Conservation (phyloP, 306 rosid genomes). For the Citrullus colocynthis region DNA sequence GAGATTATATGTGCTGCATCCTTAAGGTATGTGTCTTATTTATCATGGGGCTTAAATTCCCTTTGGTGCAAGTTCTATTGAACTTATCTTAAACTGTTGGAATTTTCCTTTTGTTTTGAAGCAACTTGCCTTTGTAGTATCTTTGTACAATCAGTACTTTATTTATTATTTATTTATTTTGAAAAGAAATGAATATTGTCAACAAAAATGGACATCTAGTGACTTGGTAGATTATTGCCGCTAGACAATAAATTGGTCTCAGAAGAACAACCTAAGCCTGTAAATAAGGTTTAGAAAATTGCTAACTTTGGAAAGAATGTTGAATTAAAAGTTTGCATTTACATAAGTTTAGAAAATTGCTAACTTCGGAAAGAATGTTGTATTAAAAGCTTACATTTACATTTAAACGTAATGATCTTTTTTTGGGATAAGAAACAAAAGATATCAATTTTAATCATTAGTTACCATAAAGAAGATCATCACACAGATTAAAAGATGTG, state of each 20-base stretch:
- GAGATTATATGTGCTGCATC: slow-evolving; percentile 68
- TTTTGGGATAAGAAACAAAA: too few relatives aligned
- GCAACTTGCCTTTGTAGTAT: not conserved
- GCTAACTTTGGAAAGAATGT: not conserved
- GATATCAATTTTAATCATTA: not conserved
- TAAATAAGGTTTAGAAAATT: not conserved
- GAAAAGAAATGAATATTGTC: not conserved
- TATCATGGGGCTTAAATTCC: not conserved
- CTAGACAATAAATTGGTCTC: not conserved
- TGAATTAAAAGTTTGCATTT: not conserved
- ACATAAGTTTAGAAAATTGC: not conserved
- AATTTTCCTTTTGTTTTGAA: not conserved
- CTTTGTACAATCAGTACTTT: not conserved
- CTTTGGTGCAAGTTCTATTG: not conserved
- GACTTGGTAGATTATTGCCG: not conserved
- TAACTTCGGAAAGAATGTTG: not conserved
- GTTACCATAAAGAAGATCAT: not conserved
- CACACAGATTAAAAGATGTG: not conserved
- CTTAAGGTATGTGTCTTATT: slow-evolving; percentile 41
- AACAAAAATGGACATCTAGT: not conserved
- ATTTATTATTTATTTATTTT: not conserved
- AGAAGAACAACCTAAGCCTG: not conserved
- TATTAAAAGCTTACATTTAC: not conserved
- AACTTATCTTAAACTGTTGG: not conserved
- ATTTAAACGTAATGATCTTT: not conserved